Evolutionary conservation across 164 flowering plant species (phyloP).

Genomic region (Buxus sempervirens): DNA sequence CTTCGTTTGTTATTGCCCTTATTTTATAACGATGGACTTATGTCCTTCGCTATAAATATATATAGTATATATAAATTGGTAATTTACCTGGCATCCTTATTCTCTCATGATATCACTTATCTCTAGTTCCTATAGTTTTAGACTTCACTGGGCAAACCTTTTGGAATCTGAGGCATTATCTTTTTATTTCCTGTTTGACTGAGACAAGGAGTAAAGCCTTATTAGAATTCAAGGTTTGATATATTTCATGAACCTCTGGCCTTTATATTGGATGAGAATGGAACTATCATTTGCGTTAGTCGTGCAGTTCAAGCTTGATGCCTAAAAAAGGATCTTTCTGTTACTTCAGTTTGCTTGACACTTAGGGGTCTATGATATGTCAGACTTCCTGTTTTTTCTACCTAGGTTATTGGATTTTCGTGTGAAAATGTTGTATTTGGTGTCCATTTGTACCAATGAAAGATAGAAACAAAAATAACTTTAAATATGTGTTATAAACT

Average conservation of each 20-base stretch:
- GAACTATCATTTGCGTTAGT: neutral
- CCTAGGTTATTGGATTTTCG: neutral
- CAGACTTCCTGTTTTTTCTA: neutral
- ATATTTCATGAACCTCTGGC: neutral
- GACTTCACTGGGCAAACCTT: too few relatives aligned
- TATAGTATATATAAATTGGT: too few relatives aligned
- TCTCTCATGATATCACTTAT: too few relatives aligned
- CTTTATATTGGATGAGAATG: neutral
- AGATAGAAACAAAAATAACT: neutral
- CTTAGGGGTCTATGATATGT: neutral
- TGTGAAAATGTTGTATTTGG: neutral
- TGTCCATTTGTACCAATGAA: neutral
- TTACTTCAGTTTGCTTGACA: neutral
- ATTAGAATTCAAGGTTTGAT: too few relatives aligned
- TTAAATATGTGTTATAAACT: neutral
- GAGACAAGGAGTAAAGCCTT: too few relatives aligned
- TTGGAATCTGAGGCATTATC: too few relatives aligned
- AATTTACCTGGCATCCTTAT: too few relatives aligned
- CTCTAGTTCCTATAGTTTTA: too few relatives aligned
- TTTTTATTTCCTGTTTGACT: too few relatives aligned
- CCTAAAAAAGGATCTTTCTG: neutral
- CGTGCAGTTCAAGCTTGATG: neutral
- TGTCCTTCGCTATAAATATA: too few relatives aligned
- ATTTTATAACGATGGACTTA: too few relatives aligned
- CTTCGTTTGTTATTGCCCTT: too few relatives aligned